Evolutionary conservation across 1,284 basidiomycete species (phyloP).

Genomic region (Puccinia polysora): DNA sequence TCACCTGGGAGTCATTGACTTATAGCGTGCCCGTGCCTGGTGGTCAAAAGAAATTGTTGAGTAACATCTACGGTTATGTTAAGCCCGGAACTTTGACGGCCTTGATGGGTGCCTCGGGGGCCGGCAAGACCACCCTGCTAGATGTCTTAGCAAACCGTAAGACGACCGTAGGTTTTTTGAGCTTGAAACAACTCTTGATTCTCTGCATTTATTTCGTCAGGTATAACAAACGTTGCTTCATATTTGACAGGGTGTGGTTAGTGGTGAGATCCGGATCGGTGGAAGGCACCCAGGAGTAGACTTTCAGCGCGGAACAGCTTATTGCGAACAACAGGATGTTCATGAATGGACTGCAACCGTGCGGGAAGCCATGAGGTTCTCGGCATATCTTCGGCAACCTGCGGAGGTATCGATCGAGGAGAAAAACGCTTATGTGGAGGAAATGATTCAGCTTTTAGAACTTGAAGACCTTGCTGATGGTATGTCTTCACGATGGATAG

Average conservation of each 20-base stretch:
- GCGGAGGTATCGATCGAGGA: slow-evolving; percentile 56
- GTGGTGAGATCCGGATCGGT: slow-evolving; percentile 57
- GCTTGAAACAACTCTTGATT: slow-evolving; percentile 48
- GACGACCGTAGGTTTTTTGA: slow-evolving; percentile 45
- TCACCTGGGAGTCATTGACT: slow-evolving; percentile 56
- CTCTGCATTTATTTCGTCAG: slow-evolving; percentile 50
- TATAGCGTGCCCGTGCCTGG: slow-evolving; percentile 56
- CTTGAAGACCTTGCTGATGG: slow-evolving; percentile 58
- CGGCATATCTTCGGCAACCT: slow-evolving; percentile 61
- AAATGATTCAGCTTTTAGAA: slow-evolving; percentile 59
- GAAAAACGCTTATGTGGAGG: slow-evolving; percentile 59
- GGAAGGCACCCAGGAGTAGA: slow-evolving; percentile 56
- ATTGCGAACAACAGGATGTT: slow-evolving; percentile 57
- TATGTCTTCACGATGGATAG: slow-evolving; percentile 53
- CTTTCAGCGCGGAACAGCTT: slow-evolving; percentile 59
- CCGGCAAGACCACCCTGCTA: slow-evolving; percentile 57
- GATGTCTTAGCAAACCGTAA: slow-evolving; percentile 60
- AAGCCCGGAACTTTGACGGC: slow-evolving; percentile 58
- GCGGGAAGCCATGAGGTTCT: slow-evolving; percentile 61
- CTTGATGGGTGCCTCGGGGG: slow-evolving; percentile 55
- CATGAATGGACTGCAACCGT: slow-evolving; percentile 74
- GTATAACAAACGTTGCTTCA: slow-evolving; percentile 48
- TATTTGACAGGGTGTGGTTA: slow-evolving; percentile 47
- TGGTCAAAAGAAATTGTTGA: slow-evolving; percentile 54
- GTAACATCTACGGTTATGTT: slow-evolving; percentile 58